These are phyloP conservation scores for Raphanus raphanistrum DNA, from an alignment of 345 rosid genomes.

Conservation along the genomic window DNA sequence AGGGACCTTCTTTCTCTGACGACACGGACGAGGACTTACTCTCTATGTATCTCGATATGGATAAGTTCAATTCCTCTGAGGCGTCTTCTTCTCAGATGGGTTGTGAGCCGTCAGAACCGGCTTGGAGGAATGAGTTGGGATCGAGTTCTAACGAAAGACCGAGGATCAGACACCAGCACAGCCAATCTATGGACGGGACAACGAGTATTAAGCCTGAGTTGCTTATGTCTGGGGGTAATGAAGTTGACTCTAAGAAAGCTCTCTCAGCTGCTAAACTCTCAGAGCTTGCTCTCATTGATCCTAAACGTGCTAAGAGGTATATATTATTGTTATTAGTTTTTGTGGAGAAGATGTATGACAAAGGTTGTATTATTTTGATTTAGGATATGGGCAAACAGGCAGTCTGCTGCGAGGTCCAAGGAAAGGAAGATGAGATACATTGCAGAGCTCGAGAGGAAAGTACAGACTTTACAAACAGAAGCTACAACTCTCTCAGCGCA, in stretches of 20 bases:
- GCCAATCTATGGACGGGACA: conserved; percentile 95
- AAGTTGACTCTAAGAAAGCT: conserved; percentile 75
- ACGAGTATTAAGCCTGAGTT: conserved; percentile 72
- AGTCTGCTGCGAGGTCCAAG: conserved; percentile 96
- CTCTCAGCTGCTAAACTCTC: conserved; percentile 92
- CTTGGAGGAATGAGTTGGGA: conserved; percentile 21
- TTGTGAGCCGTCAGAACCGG: conserved; percentile 51
- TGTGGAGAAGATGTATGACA: conserved; percentile 16
- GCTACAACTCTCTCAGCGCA: conserved; percentile 89
- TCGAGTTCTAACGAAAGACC: conserved; percentile 58
- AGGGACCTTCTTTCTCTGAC: conserved; percentile 60
- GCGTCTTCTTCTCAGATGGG: conserved; percentile 60
- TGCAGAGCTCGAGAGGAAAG: conserved; percentile 88
- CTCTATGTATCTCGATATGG: conserved; percentile 84
- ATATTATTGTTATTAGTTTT: not conserved
- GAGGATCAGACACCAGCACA: conserved; percentile 85
- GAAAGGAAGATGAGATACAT: conserved; percentile 95
- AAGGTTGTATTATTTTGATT: conserved; percentile 14
- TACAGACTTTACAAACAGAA: conserved; percentile 84
- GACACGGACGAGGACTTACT: conserved; percentile 84
- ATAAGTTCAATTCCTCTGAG: conserved; percentile 73
- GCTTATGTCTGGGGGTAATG: conserved; percentile 76
- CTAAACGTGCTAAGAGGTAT: conserved; percentile 58
- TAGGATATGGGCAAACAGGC: conserved; percentile 98
- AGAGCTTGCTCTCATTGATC: conserved; percentile 96